Evolutionary conservation across 1,284 basidiomycete genomes (phyloP), one percentile per base, ranked within the genome.

Genomic region (Fomes fomentarius): DNA sequence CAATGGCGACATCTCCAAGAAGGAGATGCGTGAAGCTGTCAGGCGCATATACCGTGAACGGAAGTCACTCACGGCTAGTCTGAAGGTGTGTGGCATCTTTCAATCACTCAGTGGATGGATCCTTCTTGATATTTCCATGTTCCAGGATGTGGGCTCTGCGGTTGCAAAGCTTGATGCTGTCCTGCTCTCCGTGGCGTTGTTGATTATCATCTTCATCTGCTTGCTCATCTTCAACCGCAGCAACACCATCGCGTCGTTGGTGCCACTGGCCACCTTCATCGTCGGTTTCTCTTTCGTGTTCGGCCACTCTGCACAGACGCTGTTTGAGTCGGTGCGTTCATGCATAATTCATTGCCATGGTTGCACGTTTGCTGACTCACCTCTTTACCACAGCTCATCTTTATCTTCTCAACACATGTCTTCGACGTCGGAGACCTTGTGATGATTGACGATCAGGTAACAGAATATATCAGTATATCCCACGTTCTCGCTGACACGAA

Each of bases 21-120:
- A 76, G 30, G 91, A 94, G 73, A 94, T 94, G 90, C 82, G 91
- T 39, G 88, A 91, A 65, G 89, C 87, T 1, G 91, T 94, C 3
- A 87, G 91, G 63, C 76, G 89, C 28, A 93, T 94, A 47, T 94
- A 93, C 66, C 77, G 82, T 47, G 91, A 94, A 69, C 80, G 91
- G 19, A 91, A 90, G 63, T 78, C 88, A 2, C 73, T 94, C 31
- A 83, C 82, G 2, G 79, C 87, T 15, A 84, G 86, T 64, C 74
- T 92, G 43, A 90, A 91, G 77, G 87, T 85, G 21, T n/a, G 62
- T 40, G 2, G 35, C 35, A 15, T n/a, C 17, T 17, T n/a, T 37
- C 15, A 9, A 17, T 37, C 35, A 37, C 19, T 17, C 17, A 17
- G 2, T 5, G 11, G 38, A 19, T 6, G 14, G n/a, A n/a, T n/a